Base-by-base conservation (phyloP, 495 filamentous ascomycete species). In the Mytilinidion resinicola region DNA sequence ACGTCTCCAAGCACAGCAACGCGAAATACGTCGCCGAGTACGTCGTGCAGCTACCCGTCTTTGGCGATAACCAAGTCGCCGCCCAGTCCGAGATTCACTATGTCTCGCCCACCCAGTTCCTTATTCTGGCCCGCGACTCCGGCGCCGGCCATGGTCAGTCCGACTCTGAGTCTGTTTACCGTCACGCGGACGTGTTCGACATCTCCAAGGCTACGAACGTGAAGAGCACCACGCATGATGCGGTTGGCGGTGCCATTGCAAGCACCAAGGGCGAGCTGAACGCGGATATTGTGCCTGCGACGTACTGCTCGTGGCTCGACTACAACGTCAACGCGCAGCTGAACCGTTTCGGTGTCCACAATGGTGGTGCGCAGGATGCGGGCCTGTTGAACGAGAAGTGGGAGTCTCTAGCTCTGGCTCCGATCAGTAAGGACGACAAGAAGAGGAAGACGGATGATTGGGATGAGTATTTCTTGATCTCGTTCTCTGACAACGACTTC, bases 371-470 rank as follows among this genome's bases (percentile, higher is more conserved):
- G 0, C 76, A 81, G 63, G 78, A 85, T 65, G 56, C 62, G 9
- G 59, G 65, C 1, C 68, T 89, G 25, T 69, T 89, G 62, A 88
- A 91, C 68, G 88, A 91, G 76, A 93, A 91, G 67, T 93, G 88
- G 89, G 88, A 93, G 74, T 78, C 79, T 37, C 66, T 93, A 30
- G 79, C 82, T 9, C 66, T 89, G 47, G 76, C 85, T 7, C 86
- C 87, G 0, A 84, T 84, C 9, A 33, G 46, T 14, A 25, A 20
- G 1, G 77, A 85, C 62, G 74, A 72, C 2, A 56, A 63, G 46
- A 61, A 69, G 57, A 62, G n/a, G 14, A 62, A 33, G 10, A 37
- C 51, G 7, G 65, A 65, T 25, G 42, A 61, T 3, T 55, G 67
- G 4, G 76, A 80, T 38, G 85, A 89, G 73, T 90, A 80, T 64